These are phyloP conservation scores for Nissolia schottii DNA, from an alignment of 306 rosid genomes.

Conservation along the genomic window DNA sequence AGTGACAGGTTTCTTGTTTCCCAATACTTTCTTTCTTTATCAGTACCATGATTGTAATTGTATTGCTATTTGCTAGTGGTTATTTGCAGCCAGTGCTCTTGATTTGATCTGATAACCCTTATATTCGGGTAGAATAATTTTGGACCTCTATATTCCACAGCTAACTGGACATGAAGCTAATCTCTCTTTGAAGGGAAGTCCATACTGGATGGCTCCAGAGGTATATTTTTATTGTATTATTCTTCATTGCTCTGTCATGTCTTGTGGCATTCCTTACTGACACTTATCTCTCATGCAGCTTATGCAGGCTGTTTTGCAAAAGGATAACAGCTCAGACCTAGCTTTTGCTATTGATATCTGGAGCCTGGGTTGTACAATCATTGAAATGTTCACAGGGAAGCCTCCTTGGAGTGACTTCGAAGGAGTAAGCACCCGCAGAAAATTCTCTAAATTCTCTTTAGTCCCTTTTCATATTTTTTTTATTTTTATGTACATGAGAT, in stretches of 20 bases:
- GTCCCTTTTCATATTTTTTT: background rate
- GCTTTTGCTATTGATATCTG: constrained; percentile 86
- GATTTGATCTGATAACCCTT: background rate
- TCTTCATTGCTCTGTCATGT: background rate
- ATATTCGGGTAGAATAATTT: constrained; percentile 9
- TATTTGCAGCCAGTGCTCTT: background rate
- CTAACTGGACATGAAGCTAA: constrained; percentile 59
- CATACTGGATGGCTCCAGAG: constrained; percentile 99
- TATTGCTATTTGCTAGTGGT: background rate
- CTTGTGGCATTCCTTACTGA: constrained; percentile 17
- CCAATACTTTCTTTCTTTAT: background rate
- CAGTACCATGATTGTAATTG: background rate
- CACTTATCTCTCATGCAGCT: constrained; percentile 46
- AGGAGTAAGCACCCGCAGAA: constrained; percentile 56
- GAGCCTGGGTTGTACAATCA: constrained; percentile 91
- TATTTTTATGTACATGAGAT: background rate
- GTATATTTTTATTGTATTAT: constrained; percentile 35
- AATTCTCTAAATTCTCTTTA: background rate
- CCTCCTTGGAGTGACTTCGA: constrained; percentile 93
- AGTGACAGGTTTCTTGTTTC: background rate
- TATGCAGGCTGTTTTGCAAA: constrained; percentile 70
- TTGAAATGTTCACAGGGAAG: constrained; percentile 88
- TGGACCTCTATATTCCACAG: constrained; percentile 41
- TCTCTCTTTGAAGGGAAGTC: constrained; percentile 91
- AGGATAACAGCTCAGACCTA: constrained; percentile 71